Percentiles rank a stretch among this genome's conserved stretches.
Evolutionary conservation across 164 flowering plant genomes (phyloP).

Genomic region (Chloranthus sessilifolius): DNA sequence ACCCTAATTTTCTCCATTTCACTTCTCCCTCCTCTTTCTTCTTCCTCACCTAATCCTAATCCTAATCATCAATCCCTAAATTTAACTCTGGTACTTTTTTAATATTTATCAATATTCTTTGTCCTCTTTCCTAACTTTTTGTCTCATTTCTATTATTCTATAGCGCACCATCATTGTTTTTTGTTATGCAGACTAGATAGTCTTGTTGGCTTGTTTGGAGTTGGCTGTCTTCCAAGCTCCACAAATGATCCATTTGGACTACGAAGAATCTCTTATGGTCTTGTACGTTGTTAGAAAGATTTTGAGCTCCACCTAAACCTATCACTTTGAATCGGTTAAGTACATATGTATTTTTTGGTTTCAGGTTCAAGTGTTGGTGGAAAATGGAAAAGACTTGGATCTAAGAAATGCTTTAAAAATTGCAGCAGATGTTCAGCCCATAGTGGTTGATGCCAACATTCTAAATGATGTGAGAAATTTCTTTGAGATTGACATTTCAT

Average conservation of each 20-base stretch:
- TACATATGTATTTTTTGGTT: no score
- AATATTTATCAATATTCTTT: no score
- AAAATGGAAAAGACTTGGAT: slow-evolving; percentile 67
- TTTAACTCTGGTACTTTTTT: no score
- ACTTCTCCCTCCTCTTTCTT: no score
- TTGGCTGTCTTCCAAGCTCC: slow-evolving; percentile 90
- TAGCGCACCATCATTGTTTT: not conserved
- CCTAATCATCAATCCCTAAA: not conserved
- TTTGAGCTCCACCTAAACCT: not conserved
- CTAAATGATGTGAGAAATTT: slow-evolving; percentile 57
- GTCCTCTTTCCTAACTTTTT: not conserved
- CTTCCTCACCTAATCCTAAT: no score
- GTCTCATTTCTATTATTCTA: not conserved
- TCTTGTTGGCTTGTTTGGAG: slow-evolving; percentile 89
- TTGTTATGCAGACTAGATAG: slow-evolving; percentile 73
- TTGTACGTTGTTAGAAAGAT: slow-evolving; percentile 44
- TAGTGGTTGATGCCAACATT: slow-evolving; percentile 35
- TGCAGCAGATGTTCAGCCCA: slow-evolving; percentile 77
- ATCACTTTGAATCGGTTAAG: no score
- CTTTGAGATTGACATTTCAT: not conserved
- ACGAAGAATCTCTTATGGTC: slow-evolving; percentile 89
- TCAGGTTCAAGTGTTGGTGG: slow-evolving; percentile 91
- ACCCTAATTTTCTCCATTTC: no score
- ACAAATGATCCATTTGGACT: slow-evolving; percentile 88
- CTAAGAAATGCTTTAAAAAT: slow-evolving; percentile 53